phyloP scores from a whole-genome alignment of 139 green algal species.

The Dunaliella primolecta region DNA sequence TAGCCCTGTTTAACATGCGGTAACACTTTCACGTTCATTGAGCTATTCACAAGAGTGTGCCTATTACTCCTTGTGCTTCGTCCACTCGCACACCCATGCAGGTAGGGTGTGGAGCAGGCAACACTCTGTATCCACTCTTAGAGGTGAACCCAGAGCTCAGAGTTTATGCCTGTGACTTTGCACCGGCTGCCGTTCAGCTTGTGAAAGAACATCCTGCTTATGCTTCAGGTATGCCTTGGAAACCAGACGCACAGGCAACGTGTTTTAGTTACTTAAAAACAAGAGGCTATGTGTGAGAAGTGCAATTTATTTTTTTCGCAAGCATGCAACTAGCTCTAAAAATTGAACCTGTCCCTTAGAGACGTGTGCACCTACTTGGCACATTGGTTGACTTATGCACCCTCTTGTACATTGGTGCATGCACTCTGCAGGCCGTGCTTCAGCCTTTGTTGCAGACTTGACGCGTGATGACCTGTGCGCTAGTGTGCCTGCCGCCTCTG shows the following conservation, averaged over 20 bases:
- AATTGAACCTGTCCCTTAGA: not conserved
- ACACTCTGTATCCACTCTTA: constrained; percentile 86
- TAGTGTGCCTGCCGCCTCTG: constrained; percentile 8
- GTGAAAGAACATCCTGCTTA: constrained; percentile 52
- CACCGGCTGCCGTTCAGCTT: constrained; percentile 67
- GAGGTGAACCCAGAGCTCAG: constrained; percentile 55
- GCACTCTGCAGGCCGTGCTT: constrained; percentile 34
- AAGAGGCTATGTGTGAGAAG: not conserved
- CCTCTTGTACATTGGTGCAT: not conserved
- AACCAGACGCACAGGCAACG: not conserved
- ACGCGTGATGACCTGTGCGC: constrained; percentile 45
- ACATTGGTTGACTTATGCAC: not conserved
- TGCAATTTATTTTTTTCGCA: too few species aligned
- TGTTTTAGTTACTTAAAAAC: not conserved
- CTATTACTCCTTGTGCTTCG: not conserved
- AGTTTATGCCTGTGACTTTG: constrained; percentile 90
- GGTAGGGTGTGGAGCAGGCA: constrained; percentile 93
- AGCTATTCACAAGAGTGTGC: not conserved
- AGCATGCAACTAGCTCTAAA: not conserved
- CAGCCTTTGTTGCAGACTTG: constrained; percentile 85
- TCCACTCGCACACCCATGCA: constrained; percentile 28
- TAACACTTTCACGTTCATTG: not conserved
- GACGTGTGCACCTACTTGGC: constrained; percentile 13
- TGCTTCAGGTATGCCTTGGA: constrained; percentile 5
- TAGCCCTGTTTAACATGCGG: too few species aligned